These are phyloP conservation scores for Colletotrichum cereale DNA, from an alignment of 2,329 filamentous ascomycete species.

Conservation along the genomic window DNA sequence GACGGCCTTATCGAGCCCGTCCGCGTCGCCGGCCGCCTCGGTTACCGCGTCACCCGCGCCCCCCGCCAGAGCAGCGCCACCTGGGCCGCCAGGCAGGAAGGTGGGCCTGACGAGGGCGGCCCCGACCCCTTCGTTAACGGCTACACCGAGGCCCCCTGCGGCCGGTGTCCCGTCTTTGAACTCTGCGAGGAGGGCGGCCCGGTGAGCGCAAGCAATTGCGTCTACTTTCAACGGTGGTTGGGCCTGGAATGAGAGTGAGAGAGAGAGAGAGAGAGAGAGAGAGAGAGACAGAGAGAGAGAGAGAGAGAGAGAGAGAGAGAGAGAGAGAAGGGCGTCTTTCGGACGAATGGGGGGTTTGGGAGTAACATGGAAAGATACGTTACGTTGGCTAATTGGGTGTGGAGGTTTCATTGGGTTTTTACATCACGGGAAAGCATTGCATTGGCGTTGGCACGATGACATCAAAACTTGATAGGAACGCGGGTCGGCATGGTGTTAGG, in stretches of 20 bases:
- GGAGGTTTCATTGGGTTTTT: slow-evolving; percentile 12
- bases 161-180: slow-evolving; percentile 91
- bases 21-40: slow-evolving; percentile 61
- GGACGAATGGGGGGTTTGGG: not conserved
- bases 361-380: not conserved
- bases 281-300: not conserved
- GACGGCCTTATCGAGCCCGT: slow-evolving; percentile 85
- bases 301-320: not conserved
- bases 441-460: slow-evolving; percentile 38
- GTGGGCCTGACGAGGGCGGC: slow-evolving; percentile 51
- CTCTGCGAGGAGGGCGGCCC: slow-evolving; percentile 92
- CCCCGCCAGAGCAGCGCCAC: slow-evolving; percentile 58
- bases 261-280: not conserved
- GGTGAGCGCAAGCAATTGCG: slow-evolving; percentile 89
- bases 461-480: slow-evolving; percentile 5
- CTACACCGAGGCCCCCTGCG: slow-evolving; percentile 90
- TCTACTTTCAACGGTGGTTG: slow-evolving; percentile 92
- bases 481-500: slow-evolving; percentile 31
- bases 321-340: not conserved
- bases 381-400: not conserved
- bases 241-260: slow-evolving; percentile 46
- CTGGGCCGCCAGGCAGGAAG: slow-evolving; percentile 54
- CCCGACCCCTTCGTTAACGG: slow-evolving; percentile 71
- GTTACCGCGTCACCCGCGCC: slow-evolving; percentile 66
- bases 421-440: slow-evolving; percentile 38